Conservation (phyloP, 176 grass and related monocot genomes). For the Lolium rigidum region DNA sequence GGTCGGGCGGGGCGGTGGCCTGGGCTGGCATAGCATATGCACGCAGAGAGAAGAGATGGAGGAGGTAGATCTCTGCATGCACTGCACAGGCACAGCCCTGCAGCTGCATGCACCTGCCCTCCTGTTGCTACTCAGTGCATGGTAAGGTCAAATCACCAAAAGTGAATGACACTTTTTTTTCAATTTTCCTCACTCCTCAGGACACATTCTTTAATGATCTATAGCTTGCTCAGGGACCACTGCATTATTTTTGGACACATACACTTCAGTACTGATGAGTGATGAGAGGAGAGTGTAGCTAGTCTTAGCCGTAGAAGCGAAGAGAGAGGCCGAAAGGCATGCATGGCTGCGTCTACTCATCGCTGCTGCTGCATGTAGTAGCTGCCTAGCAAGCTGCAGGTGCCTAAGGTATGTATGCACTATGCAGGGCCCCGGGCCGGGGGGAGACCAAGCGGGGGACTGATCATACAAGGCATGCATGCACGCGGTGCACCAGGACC, state of each 20-base stretch:
- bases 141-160: slow-evolving; percentile 83
- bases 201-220: slow-evolving; percentile 29
- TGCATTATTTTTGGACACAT: slow-evolving; percentile 57
- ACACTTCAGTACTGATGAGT: slow-evolving; percentile 29
- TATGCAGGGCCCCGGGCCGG: slow-evolving; percentile 4
- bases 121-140: slow-evolving; percentile 62
- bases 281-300: not conserved
- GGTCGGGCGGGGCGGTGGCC: slow-evolving; percentile 26
- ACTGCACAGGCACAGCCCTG: slow-evolving; percentile 29
- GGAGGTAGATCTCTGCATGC: slow-evolving; percentile 15
- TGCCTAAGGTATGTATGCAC: not conserved
- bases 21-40: slow-evolving; percentile 4
- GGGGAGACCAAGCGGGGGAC: slow-evolving; percentile 24
- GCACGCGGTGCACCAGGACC: not conserved
- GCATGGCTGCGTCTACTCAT: slow-evolving; percentile 23
- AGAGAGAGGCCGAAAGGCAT: not conserved
- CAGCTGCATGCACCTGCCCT: slow-evolving; percentile 59
- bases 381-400: slow-evolving; percentile 24
- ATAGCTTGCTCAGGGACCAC: slow-evolving; percentile 37
- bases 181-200: slow-evolving; percentile 35
- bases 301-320: not conserved
- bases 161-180: slow-evolving; percentile 61
- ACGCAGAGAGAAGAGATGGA: slow-evolving; percentile 44
- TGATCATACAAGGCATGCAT: slow-evolving; percentile 15
- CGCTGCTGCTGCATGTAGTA: slow-evolving; percentile 17